Evolutionary conservation across 2,329 filamentous ascomycete species (phyloP).

Genomic region (Incumbomyces delicatus): DNA sequence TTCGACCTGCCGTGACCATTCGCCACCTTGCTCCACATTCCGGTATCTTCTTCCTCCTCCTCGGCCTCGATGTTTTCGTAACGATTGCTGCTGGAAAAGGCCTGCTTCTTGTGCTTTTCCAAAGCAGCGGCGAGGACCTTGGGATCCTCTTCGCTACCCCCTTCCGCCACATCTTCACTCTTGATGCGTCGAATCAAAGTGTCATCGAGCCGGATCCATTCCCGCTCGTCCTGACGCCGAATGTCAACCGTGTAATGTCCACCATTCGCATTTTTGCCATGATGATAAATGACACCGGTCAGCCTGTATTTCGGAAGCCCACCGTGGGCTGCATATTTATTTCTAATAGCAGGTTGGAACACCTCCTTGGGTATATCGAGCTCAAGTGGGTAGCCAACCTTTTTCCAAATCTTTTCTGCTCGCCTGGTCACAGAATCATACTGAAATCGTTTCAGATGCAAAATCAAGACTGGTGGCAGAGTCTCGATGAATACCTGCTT

Average conservation of each 20-base stretch:
- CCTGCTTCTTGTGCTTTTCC: conserved; percentile 56
- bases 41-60: conserved; percentile 49
- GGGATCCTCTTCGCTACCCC: conserved; percentile 68
- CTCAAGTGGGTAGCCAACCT: conserved; percentile 87
- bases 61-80: conserved; percentile 60
- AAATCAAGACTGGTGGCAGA: conserved; percentile 79
- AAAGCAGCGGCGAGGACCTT: conserved; percentile 56
- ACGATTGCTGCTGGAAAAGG: conserved; percentile 51
- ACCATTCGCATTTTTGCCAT: conserved; percentile 90
- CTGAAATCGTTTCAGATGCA: conserved; percentile 95
- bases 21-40: conserved; percentile 70
- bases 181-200: conserved; percentile 78
- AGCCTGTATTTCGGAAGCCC: conserved; percentile 74
- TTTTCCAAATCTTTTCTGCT: conserved; percentile 98
- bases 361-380: conserved; percentile 88
- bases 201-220: conserved; percentile 95
- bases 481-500: conserved; percentile 95
- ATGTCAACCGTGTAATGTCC: conserved; percentile 98
- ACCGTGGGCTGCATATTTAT: conserved; percentile 54
- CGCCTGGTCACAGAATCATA: conserved; percentile 74
- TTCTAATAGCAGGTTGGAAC: conserved; percentile 66
- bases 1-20: conserved; percentile 60
- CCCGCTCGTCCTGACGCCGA: conserved; percentile 80
- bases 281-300: conserved; percentile 88
- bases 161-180: conserved; percentile 80